Base-by-base conservation (phyloP, 2,329 filamentous ascomycete genomes). In the Penicillium sp. region DNA sequence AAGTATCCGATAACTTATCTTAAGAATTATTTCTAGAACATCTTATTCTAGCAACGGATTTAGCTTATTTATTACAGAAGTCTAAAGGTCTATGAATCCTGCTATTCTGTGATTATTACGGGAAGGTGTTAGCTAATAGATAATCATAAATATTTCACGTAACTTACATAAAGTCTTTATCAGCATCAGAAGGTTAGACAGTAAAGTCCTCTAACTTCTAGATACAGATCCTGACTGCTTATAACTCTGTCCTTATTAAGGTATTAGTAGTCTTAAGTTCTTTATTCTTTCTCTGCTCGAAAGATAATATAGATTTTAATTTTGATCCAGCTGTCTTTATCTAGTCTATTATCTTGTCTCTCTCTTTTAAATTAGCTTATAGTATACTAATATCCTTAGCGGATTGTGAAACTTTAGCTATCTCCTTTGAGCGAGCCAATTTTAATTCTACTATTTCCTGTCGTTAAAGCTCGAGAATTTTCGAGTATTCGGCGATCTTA, bases 321-420 rank as follows among this genome's bases (percentile, higher is more conserved):
- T 51, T 58, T 19, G 55, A 58, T 28, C 48, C n/a, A 42, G 48
- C 43, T 39, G 34, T 39, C 49, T 55, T 59, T 19, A 59, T 52
- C 28, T 48, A 44, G 19, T 59, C 47, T 36, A 59, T 55, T 5
- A 26, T 55, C 39, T 53, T 55, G 18, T 59, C 52, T 48, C 54
- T 54, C 23, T 55, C 52, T 45, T 59, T 54, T 23, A 48, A 39
- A 36, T 45, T 51, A 3, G 34, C 24, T 43, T 53, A 34, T 14
- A 59, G 46, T 31, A 49, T 53, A 19, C 33, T 54, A 24, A 59
- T 59, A 8, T 55, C 49, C 40, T 55, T 55, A 7, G 43, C 48
- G 21, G 37, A 55, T 36, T 55, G 29, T 48, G 43, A 55, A 39
- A 52, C 18, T 42, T 54, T 49, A 11, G 37, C 48, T 8, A 28